A percentile compares a stretch with the other conserved stretches of the same genome.
Conservation (phyloP, 2,329 filamentous ascomycete genomes). For the Cladosporium velox region DNA sequence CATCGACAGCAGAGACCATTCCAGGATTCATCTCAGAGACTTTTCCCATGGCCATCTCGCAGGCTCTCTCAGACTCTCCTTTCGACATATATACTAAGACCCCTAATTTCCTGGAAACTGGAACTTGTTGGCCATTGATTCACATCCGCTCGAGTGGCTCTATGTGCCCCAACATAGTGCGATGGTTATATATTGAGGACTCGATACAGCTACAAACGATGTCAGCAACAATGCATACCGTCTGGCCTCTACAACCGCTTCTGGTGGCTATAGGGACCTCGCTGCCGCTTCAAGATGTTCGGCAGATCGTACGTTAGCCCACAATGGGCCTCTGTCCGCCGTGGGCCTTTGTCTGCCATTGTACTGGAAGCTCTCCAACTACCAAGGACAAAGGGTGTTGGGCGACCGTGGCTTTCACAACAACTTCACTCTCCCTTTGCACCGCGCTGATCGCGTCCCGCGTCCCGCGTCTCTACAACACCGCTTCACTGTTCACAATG, state of each 20-base stretch:
- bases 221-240: not conserved
- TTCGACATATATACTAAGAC: not conserved
- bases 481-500: conserved; percentile 5
- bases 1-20: not conserved
- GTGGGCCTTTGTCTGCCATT: not conserved
- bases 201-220: not conserved
- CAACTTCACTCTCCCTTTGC: not conserved
- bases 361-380: not conserved
- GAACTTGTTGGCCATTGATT: not conserved
- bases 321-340: not conserved
- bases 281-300: not conserved
- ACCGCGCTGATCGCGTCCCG: not conserved
- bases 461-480: not conserved
- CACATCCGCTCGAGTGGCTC: not conserved
- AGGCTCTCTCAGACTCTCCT: not conserved
- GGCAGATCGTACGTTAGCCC: not conserved
- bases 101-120: not conserved
- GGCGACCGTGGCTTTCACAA: not conserved
- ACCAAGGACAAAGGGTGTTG: not conserved
- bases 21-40: not conserved
- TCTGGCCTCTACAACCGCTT: not conserved
- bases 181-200: not conserved
- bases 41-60: not conserved
- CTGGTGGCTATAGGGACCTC: not conserved
- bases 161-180: not conserved